Base-by-base conservation (phyloP, 2,329 filamentous ascomycete species). In the Periconia macrospinosa region DNA sequence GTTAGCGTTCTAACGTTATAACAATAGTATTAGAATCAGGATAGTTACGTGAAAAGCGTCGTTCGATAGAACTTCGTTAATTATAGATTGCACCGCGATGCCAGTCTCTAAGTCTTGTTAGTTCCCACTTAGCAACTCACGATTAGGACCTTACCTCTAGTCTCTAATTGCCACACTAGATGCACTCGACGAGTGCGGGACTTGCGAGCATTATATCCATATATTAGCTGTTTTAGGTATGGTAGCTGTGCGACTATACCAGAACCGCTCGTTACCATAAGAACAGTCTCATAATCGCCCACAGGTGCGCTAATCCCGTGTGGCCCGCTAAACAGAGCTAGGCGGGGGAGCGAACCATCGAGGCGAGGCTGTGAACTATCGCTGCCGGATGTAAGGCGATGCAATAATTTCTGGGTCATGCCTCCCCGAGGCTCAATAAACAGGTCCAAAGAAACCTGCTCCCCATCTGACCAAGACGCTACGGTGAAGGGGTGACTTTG, bases 121-220 rank as follows among this genome's bases (percentile, higher is more conserved):
- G 47, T 44, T 47, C 18, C 43, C 47, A 35, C 37, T 43, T 50
- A 50, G 43, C 17, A 23, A 44, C 42, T 50, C 18, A 48, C 10
- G 6, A 48, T 46, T 45, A 6, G 30, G 43, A 41, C 19, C 47
- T 52, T 49, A 57, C 55, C 45, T 35, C 27, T 49, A 44, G 37
- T 54, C 42, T 57, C 55, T 49, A 57, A 49, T 52, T 54, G 33
- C 55, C 40, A 57, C 14, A 54, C 45, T 50, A 57, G 48, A 54
- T 54, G 35, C n/a, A 54, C 52, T 44, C 19, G 27, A 15, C 41
- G 44, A 54, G 43, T 57, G 17, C 23, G 17, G 30, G 50, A 49
- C 41, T 50, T 56, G 44, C 41, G 43, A 53, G 54, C 27, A 48
- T 56, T 56, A 46, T 56, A 48, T 35, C 50, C 30, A 43, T 56